These are phyloP conservation scores for Apiotrichum laibachii DNA, from an alignment of 1,284 basidiomycete species.

Conservation along the genomic window DNA sequence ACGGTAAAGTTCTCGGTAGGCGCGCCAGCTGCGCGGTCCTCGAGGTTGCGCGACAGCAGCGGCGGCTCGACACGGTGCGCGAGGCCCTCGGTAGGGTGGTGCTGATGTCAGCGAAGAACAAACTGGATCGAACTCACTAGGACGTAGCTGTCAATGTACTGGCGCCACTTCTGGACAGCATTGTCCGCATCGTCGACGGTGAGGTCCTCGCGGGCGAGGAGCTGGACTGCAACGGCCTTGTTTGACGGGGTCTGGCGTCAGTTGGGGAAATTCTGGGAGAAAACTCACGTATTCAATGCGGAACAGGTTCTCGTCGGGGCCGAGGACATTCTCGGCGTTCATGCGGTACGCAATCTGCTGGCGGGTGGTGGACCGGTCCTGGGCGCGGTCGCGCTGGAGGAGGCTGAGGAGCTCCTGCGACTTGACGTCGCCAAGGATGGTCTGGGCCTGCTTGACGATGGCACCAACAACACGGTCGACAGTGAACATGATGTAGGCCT, in stretches of 20 bases:
- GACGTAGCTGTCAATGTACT: constrained; percentile 85
- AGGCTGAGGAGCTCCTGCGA: constrained; percentile 80
- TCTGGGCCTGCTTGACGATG: constrained; percentile 84
- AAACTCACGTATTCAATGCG: constrained; percentile 80
- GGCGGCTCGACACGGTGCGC: constrained; percentile 61
- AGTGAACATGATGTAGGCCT: constrained; percentile 89
- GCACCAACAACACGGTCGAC: constrained; percentile 86
- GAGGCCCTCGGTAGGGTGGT: constrained; percentile 55
- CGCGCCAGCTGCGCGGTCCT: constrained; percentile 16
- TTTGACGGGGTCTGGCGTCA: constrained; percentile 62
- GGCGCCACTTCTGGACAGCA: constrained; percentile 76
- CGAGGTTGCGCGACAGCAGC: constrained; percentile 61
- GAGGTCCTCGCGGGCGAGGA: constrained; percentile 85
- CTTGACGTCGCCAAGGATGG: constrained; percentile 71
- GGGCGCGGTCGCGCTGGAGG: constrained; percentile 68
- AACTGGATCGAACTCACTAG: constrained; percentile 57
- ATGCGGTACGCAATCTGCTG: constrained; percentile 82
- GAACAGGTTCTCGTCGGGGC: constrained; percentile 87
- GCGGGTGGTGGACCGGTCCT: constrained; percentile 64
- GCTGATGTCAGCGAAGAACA: constrained; percentile 18
- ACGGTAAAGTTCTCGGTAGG: constrained; percentile 27
- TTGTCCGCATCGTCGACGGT: constrained; percentile 82
- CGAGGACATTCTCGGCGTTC: constrained; percentile 76
- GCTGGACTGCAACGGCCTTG: constrained; percentile 74
- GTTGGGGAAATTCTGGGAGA: not conserved